A percentile compares a stretch with the other conserved stretches of the same genome.
Conservation (phyloP, 331 rosid species). For the Pyracantha coccinea region DNA sequence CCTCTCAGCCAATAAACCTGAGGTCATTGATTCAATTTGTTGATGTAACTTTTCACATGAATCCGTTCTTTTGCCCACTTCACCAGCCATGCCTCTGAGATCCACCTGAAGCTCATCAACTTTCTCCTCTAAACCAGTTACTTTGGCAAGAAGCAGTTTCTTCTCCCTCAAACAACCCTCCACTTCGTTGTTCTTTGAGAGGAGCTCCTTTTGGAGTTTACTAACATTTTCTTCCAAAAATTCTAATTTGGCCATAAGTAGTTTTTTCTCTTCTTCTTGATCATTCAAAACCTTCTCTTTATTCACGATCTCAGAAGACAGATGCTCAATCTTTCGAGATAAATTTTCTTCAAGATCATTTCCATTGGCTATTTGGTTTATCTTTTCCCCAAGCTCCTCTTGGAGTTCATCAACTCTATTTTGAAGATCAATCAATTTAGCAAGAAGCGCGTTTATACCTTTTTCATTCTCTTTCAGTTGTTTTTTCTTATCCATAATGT, state of each 20-base stretch:
- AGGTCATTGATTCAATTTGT: conserved; percentile 23
- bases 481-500: conserved; percentile 20
- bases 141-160: conserved; percentile 23
- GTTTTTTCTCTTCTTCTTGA: conserved; percentile 33
- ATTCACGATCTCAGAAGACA: conserved; percentile 22
- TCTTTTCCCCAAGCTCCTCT: conserved; percentile 26
- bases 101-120: conserved; percentile 26
- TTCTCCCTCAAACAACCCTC: conserved; percentile 38
- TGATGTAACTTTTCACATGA: conserved; percentile 23
- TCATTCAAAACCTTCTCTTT: conserved; percentile 15
- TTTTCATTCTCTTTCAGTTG: conserved; percentile 36
- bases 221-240: conserved; percentile 27
- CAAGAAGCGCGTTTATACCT: conserved; percentile 19
- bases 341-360: conserved; percentile 22
- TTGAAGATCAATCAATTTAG: conserved; percentile 23
- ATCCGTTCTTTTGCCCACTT: conserved; percentile 13
- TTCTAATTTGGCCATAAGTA: conserved; percentile 23
- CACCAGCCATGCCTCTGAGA: conserved; percentile 11
- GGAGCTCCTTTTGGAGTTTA: conserved; percentile 17
- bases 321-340: conserved; percentile 17
- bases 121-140: conserved; percentile 31
- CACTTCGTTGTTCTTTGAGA: conserved; percentile 20
- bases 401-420: conserved; percentile 24
- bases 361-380: conserved; percentile 20
- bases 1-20: conserved; percentile 45